Conservation (phyloP, 176 grass and related monocot species). For the Eragrostis curvula region DNA sequence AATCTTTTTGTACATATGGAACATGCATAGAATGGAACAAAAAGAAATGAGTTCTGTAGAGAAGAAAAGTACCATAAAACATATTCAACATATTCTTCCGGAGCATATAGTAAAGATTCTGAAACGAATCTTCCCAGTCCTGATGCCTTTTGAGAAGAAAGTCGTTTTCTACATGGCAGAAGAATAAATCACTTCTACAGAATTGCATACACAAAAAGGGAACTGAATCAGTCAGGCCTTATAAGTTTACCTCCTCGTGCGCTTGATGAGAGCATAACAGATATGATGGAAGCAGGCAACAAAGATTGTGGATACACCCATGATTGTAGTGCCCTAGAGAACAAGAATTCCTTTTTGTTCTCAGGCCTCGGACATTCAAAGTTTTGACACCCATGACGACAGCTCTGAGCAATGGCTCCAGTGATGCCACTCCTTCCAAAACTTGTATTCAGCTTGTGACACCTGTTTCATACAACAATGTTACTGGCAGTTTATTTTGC, state of each 20-base stretch:
- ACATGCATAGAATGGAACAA: not conserved
- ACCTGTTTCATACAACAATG: conserved; percentile 56
- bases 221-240: conserved; percentile 24
- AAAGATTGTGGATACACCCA: conserved; percentile 88
- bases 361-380: conserved; percentile 30
- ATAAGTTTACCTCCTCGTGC: conserved; percentile 70
- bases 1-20: not conserved
- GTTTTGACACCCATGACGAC: conserved; percentile 41
- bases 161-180: conserved; percentile 59
- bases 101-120: conserved; percentile 86
- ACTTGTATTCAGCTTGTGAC: conserved; percentile 63
- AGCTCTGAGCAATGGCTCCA: conserved; percentile 45
- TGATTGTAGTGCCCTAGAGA: conserved; percentile 71
- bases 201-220: not conserved
- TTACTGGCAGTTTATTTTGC: conserved; percentile 10
- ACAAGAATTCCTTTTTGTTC: conserved; percentile 51
- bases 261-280: conserved; percentile 69
- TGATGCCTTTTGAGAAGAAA: conserved; percentile 76
- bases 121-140: conserved; percentile 90
- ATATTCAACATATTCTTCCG: conserved; percentile 79
- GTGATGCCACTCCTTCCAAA: conserved; percentile 42
- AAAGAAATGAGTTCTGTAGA: conserved; percentile 1
- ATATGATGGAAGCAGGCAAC: conserved; percentile 69
- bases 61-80: conserved; percentile 84
- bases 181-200: not conserved